Evolutionary conservation across 768 basidiomycete genomes (phyloP), one percentile per base, ranked within the genome.

Genomic region (Brasilioporus rufonigricans): DNA sequence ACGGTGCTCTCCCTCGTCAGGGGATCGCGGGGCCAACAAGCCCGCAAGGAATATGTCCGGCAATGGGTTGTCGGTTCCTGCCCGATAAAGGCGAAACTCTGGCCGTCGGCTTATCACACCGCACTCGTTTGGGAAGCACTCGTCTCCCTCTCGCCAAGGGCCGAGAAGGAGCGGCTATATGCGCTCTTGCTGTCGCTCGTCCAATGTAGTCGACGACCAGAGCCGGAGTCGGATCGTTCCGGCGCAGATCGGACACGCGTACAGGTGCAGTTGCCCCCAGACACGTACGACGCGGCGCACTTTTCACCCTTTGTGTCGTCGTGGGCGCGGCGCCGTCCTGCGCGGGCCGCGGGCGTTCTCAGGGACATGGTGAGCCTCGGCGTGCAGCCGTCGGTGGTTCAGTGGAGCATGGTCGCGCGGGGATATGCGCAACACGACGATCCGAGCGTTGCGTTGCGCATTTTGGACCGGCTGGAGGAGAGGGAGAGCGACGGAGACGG

Each of bases 301-400:
- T 89, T 87, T 62, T 80, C 74, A 1, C 76, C 82, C 0, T 87
- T 87, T 63, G 66, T 86, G 38, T 65, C 70, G 33, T 65, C 65
- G 19, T 70, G 82, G 60, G 73, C 74, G 48, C 50, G 59, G 5
- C 48, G 62, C 4, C 59, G 56, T 1, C 63, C 75, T 1, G 44
- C 60, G 5, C 63, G 65, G 27, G 80, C 78, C 0, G 61, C 71
- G 0, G 55, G 60, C 21, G 71, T 86, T 19, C 48, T 87, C 36
- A 58, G 58, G n/a, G 83, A 87, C 61, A 85, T 88, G 82, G 44
- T 73, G 4, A 48, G 61, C 8, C 61, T 78, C 0, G 78, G 77
- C 5, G 57, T 87, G 27, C 48, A 61, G 6, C 85, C 85, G 0
- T 68, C 67, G 23, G 60, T 75, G 8, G 65, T 77, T n/a, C 77